Evolutionary conservation across 2,329 filamentous ascomycete genomes (phyloP).

Genomic region (Alternaria triticina): DNA sequence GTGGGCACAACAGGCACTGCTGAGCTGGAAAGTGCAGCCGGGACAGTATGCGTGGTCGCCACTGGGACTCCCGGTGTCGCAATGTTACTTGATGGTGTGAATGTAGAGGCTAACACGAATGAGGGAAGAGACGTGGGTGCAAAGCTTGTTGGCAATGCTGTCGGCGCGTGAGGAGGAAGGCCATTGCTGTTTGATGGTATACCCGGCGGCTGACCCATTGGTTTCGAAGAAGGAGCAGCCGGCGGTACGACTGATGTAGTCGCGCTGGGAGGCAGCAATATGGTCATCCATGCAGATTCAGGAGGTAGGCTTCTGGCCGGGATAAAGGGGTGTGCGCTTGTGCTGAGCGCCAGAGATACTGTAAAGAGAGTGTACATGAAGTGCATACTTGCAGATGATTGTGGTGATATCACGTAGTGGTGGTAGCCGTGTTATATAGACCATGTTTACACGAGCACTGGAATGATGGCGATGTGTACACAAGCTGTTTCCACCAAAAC

Average conservation of each 20-base stretch:
- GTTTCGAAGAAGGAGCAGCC: not conserved
- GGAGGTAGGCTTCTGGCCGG: not conserved
- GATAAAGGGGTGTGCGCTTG: not conserved
- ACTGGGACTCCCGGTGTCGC: not conserved
- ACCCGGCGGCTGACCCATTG: not conserved
- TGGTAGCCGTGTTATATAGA: not conserved
- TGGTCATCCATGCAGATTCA: not conserved
- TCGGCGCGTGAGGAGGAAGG: not conserved
- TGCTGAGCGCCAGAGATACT: not conserved
- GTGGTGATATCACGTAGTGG: not conserved
- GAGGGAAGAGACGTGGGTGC: not conserved
- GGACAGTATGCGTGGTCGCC: not conserved
- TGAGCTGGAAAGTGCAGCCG: not conserved
- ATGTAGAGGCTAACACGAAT: not conserved
- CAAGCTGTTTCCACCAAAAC: not conserved
- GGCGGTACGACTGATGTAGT: not conserved
- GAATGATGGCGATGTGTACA: not conserved
- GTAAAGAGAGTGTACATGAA: not conserved
- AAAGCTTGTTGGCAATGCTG: not conserved
- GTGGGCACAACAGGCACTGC: not conserved
- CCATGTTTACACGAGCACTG: not conserved
- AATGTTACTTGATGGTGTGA: not conserved
- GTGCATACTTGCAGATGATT: not conserved
- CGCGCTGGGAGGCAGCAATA: not conserved
- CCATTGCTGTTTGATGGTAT: not conserved